Evolutionary conservation across 2,329 filamentous ascomycete species (phyloP).

Genomic region (Plectosphaerella sp.): DNA sequence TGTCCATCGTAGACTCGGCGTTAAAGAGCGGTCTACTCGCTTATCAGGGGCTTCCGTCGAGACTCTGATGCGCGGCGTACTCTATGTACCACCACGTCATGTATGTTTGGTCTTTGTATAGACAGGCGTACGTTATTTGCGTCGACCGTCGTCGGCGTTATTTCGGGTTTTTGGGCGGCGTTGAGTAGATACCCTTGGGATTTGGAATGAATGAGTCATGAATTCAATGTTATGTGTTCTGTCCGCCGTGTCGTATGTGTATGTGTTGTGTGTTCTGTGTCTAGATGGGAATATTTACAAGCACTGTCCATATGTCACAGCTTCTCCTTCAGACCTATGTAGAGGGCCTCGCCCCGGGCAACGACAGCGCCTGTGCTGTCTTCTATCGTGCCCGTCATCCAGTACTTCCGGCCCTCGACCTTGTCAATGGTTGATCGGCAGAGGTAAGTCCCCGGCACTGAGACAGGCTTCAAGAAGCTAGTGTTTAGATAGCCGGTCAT

Average conservation of each 20-base stretch:
- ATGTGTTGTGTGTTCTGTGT: conserved; percentile 13
- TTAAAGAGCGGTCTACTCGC: not conserved
- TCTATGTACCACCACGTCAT: conserved; percentile 1
- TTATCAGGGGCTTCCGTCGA: not conserved
- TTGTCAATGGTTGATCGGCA: conserved; percentile 25
- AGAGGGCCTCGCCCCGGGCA: conserved; percentile 18
- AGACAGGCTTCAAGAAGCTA: conserved; percentile 26
- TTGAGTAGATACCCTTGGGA: conserved; percentile 3
- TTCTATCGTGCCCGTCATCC: conserved; percentile 24
- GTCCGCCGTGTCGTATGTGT: conserved; percentile 14
- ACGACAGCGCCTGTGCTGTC: conserved; percentile 23
- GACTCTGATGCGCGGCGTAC: not conserved
- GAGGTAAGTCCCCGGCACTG: conserved; percentile 22
- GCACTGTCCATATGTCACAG: conserved; percentile 1
- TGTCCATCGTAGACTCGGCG: not conserved
- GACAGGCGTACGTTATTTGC: not conserved
- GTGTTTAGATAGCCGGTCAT: conserved; percentile 31
- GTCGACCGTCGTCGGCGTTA: not conserved
- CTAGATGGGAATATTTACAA: not conserved
- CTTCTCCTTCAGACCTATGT: conserved; percentile 8
- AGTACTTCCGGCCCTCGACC: conserved; percentile 28
- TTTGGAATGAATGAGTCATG: conserved; percentile 3
- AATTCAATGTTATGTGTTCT: conserved; percentile 14
- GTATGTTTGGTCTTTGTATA: not conserved
- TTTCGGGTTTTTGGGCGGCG: not conserved